Base-by-base conservation (phyloP, 768 basidiomycete species). In the Trichaptum fuscoviolaceum region DNA sequence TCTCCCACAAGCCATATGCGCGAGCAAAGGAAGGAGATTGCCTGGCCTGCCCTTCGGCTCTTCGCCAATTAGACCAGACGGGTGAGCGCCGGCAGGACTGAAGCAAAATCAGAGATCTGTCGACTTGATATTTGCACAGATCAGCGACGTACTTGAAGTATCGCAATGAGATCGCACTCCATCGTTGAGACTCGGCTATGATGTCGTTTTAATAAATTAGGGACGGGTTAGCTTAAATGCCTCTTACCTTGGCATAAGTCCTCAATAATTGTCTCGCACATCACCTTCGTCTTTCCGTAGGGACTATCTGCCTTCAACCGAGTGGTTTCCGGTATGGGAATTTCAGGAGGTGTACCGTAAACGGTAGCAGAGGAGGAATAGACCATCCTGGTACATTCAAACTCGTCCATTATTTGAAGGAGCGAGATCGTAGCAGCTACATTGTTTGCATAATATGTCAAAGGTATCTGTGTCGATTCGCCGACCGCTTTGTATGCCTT, bases 321-420 rank as follows among this genome's bases (percentile, higher is more conserved):
- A 3, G 93, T 95, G 2, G 89, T 85, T 78, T 99, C 97, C 18
- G 95, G 93, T 70, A 99, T 99, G 64, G 97, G 97, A 59, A 99
- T 92, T 63, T 80, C 81, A 24, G 93, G 90, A 10, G 97, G 97
- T 3, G 88, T 95, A 64, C 97, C 97, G 74, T 99, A 99, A 26
- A 99, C 97, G 20, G 97, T 99, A 7, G 97, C 97, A 25, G 95
- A 96, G 12, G 96, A 98, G 0, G 97, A 99, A 81, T 98, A 99
- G 64, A 99, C 96, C 66, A 99, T 80, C 67, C 93, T 86, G 64
- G 84, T 83, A 80, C 92, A 93, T 69, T 89, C 88, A 77, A 87
- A 93, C 64, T 91, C 91, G 57, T 82, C 79, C 95, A 96, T 96
- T 70, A 86, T 82, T 80, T 95, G 90, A 69, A 97, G 82, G 24